These are phyloP conservation scores for Cladorrhinum sp. DNA, from an alignment of 2,329 filamentous ascomycete species.

Conservation along the genomic window DNA sequence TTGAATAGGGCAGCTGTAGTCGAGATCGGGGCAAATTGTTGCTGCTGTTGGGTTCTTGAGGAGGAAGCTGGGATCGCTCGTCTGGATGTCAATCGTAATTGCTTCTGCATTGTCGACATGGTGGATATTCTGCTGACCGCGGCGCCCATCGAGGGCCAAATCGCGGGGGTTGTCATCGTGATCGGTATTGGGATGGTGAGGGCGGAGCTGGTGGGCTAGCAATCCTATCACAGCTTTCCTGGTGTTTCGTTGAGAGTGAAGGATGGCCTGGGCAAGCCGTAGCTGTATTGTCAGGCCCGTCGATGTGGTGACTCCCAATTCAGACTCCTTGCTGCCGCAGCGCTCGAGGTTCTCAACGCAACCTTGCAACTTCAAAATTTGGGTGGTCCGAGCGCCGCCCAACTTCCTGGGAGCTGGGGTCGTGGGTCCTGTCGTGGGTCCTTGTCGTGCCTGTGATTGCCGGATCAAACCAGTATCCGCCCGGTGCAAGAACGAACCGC, in stretches of 20 bases:
- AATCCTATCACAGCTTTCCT: neutral
- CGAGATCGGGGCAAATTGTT: slow-evolving; percentile 43
- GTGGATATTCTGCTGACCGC: slow-evolving; percentile 32
- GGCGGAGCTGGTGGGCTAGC: no score
- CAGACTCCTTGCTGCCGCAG: neutral
- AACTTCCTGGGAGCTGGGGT: neutral
- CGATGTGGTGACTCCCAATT: neutral
- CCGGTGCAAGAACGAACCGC: neutral
- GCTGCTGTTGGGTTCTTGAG: neutral
- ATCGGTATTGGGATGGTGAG: neutral
- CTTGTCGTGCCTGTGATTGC: neutral
- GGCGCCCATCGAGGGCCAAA: slow-evolving; percentile 30
- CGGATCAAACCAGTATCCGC: slow-evolving; percentile 10
- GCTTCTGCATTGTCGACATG: slow-evolving; percentile 3
- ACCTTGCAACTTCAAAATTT: slow-evolving; percentile 26
- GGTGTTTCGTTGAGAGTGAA: neutral
- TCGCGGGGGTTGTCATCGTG: slow-evolving; percentile 24
- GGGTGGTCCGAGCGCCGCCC: slow-evolving; percentile 26
- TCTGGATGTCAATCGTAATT: neutral
- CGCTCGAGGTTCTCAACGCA: slow-evolving; percentile 6
- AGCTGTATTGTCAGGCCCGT: neutral
- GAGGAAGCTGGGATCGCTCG: neutral
- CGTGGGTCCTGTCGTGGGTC: neutral
- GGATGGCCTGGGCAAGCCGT: neutral
- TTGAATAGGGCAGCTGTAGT: slow-evolving; percentile 51